Evolutionary conservation across 2,329 filamentous ascomycete species (phyloP).

Genomic region (Moelleriella libera): DNA sequence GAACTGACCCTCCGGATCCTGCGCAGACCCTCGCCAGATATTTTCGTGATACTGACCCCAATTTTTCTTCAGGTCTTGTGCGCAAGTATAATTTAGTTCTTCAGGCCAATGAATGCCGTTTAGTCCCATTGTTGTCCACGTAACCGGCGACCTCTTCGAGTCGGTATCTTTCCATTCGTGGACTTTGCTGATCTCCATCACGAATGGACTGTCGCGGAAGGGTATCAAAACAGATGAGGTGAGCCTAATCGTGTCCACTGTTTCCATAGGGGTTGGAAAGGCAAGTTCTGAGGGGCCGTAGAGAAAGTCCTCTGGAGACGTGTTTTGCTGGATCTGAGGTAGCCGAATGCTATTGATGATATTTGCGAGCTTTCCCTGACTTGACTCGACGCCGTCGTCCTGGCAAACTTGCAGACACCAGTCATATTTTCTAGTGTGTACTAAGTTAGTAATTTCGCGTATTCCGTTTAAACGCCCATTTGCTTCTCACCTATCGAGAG

Average conservation of each 20-base stretch:
- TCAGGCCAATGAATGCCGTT: conserved; percentile 23
- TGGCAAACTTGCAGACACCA: conserved; percentile 18
- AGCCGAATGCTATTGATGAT: neutral
- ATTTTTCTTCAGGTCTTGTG: conserved; percentile 12
- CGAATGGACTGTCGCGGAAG: conserved; percentile 15
- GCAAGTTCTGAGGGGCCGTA: neutral
- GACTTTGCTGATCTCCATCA: conserved; percentile 17
- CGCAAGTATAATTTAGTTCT: conserved; percentile 14
- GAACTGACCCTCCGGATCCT: conserved; percentile 13
- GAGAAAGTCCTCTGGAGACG: neutral
- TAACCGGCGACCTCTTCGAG: conserved; percentile 7
- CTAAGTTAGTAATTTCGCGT: neutral
- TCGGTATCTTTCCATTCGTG: conserved; percentile 12
- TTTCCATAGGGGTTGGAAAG: neutral
- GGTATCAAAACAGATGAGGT: conserved; percentile 15
- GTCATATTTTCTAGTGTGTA: conserved; percentile 14
- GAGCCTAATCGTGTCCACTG: conserved; percentile 9
- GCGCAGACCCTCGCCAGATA: conserved; percentile 17
- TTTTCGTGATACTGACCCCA: conserved; percentile 15
- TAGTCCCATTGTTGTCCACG: conserved; percentile 17
- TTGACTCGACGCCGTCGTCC: conserved; percentile 4
- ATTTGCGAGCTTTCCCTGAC: conserved; percentile 6
- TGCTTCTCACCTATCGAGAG: conserved; percentile 19
- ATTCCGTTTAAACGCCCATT: neutral
- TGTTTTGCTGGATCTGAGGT: neutral